phyloP scores from a whole-genome alignment of 768 basidiomycete species.

The Lactifluus piperatus region DNA sequence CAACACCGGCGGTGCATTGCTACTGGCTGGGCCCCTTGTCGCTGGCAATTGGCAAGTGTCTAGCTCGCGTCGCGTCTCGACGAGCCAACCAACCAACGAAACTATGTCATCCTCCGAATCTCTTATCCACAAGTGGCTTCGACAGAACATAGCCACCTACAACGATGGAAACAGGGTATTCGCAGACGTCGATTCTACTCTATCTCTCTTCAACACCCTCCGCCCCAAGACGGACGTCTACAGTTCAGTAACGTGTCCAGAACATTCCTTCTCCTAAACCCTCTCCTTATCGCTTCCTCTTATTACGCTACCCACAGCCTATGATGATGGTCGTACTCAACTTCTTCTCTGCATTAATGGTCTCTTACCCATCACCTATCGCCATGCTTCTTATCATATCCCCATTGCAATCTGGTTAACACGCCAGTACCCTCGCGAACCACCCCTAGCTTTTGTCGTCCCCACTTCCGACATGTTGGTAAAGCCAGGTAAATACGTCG shows the following conservation, averaged over 20 bases:
- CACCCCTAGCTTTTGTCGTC: slow-evolving; percentile 86
- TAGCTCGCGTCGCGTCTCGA: background rate
- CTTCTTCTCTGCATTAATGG: slow-evolving; percentile 88
- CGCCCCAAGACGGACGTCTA: slow-evolving; percentile 78
- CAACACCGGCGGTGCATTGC: background rate
- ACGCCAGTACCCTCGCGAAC: slow-evolving; percentile 68
- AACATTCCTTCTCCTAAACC: slow-evolving; percentile 7
- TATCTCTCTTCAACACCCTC: slow-evolving; percentile 46
- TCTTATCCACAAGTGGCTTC: slow-evolving; percentile 51
- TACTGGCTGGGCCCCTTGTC: too few relatives aligned
- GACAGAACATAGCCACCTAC: slow-evolving; percentile 54
- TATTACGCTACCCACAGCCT: slow-evolving; percentile 41
- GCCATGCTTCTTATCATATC: slow-evolving; percentile 79
- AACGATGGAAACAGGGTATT: slow-evolving; percentile 46
- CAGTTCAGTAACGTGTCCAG: slow-evolving; percentile 35
- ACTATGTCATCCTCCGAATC: slow-evolving; percentile 22
- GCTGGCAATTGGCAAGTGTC: background rate
- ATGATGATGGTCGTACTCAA: slow-evolving; percentile 91
- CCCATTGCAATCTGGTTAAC: slow-evolving; percentile 87
- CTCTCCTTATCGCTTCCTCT: slow-evolving; percentile 16
- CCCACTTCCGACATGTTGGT: slow-evolving; percentile 90
- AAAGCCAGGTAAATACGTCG: slow-evolving; percentile 63
- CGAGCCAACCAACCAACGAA: background rate
- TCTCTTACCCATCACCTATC: slow-evolving; percentile 78
- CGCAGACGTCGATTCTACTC: slow-evolving; percentile 51